Percentiles rank a stretch among this genome's conserved stretches.
Evolutionary conservation across 345 rosid species (phyloP).

Genomic region (Mangifera indica): DNA sequence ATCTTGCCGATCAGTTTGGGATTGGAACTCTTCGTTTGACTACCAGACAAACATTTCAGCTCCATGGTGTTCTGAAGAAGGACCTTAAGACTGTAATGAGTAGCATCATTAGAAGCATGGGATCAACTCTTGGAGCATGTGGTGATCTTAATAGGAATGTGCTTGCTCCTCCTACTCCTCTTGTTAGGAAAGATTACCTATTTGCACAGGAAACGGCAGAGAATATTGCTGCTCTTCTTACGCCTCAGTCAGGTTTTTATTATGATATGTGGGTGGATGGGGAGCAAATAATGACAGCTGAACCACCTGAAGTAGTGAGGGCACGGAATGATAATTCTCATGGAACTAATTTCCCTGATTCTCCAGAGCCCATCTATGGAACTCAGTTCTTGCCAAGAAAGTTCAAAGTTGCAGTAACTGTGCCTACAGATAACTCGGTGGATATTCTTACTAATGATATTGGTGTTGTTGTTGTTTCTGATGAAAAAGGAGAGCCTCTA

Average conservation of each 20-base stretch:
- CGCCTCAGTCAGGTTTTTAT: conserved; percentile 97
- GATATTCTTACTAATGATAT: conserved; percentile 93
- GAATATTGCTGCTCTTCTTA: conserved; percentile 76
- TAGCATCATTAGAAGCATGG: conserved; percentile 75
- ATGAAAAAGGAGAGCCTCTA: conserved; percentile 80
- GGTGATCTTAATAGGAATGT: conserved; percentile 98
- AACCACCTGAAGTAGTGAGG: conserved; percentile 86
- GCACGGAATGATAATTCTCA: conserved; percentile 92
- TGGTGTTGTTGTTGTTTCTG: conserved; percentile 77
- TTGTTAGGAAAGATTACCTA: conserved; percentile 61
- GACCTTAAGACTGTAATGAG: conserved; percentile 95
- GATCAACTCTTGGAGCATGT: conserved; percentile 96
- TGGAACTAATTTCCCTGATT: conserved; percentile 93
- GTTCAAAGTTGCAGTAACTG: conserved; percentile 93
- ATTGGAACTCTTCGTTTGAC: conserved; percentile 93
- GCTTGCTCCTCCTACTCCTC: conserved; percentile 94
- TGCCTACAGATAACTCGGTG: conserved; percentile 88
- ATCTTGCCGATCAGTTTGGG: conserved; percentile 95
- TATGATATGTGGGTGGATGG: conserved; percentile 99
- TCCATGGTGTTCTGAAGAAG: conserved; percentile 93
- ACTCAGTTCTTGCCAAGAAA: conserved; percentile 97
- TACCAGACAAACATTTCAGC: conserved; percentile 97
- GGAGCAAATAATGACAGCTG: conserved; percentile 84
- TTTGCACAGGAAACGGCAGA: conserved; percentile 94
- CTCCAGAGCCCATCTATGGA: conserved; percentile 95